Evolutionary conservation across 192 early-diverging fungal species (phyloP).

Genomic region (Backusella mclennaniae): DNA sequence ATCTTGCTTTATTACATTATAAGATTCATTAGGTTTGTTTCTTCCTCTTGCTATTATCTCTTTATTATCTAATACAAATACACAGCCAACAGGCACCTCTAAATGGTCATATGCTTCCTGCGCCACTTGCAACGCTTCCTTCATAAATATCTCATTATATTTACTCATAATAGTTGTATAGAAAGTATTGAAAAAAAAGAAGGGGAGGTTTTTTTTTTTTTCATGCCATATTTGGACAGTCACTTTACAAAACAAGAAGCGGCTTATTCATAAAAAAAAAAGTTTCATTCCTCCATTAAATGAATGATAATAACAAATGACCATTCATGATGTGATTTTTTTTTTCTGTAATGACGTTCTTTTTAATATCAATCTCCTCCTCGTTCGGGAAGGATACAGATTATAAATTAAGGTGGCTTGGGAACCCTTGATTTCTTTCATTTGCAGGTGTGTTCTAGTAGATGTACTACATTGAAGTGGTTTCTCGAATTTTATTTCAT

Average conservation of each 20-base stretch:
- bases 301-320: neutral
- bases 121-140: conserved; percentile 47
- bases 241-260: neutral
- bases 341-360: neutral
- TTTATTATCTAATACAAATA: conserved; percentile 70
- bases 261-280: neutral
- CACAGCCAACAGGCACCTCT: conserved; percentile 97
- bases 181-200: neutral
- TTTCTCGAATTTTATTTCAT: neutral
- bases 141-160: conserved; percentile 31
- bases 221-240: neutral
- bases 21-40: conserved; percentile 83
- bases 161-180: neutral
- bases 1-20: conserved; percentile 66
- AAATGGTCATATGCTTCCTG: conserved; percentile 76
- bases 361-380: neutral
- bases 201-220: neutral
- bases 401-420: neutral
- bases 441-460: neutral
- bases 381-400: neutral
- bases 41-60: conserved; percentile 77
- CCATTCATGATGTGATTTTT: neutral
- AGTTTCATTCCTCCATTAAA: neutral
- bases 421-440: neutral
- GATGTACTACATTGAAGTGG: neutral